Evolutionary conservation across 257 asterid genomes (phyloP), one percentile per base, ranked within the genome.

Genomic region (Ophiorrhiza pumila): DNA sequence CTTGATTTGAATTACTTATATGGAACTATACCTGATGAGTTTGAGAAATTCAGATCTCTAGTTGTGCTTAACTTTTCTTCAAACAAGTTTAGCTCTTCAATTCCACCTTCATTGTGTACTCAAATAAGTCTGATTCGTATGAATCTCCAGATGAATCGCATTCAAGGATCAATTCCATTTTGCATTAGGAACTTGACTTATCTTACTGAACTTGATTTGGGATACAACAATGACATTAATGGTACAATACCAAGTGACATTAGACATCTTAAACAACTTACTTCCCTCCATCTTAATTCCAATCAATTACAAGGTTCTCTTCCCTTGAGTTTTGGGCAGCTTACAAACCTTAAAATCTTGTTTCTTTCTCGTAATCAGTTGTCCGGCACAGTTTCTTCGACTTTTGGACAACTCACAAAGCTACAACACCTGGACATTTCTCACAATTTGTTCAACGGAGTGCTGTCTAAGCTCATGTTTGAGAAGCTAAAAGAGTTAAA

Each of bases 361-460:
- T 29, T 9, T 43, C 71, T 65, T 65, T 23, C 55, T 65, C 4
- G 14, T 25, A 42, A 65, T 25, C 60, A 43, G 39, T 43, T 65
- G 23, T 6, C 4, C 5, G 39, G 56, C 1, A 5, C 1, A 27
- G 39, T 65, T 42, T 25, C 71, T 43, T 23, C 55, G 12, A 20
- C 39, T 49, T 47, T 76, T 9, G 75, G 80, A 3, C 65, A 76
- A 29, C 65, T 76, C 10, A 20, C 25, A 2, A 56, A 65, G 66
- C 74, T 77, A 5, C 22, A 45, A 39, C 11, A 8, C 4, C 25
- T 76, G 31, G 56, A 69, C 32, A 23, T 76, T 49, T 69, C 75
- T 37, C 15, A 15, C 11, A 69, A 76, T 62, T 35, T 29, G 5
- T 42, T 70, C 6, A 4, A 72, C 3, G 76, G 76, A 0, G 14